phyloP scores from a whole-genome alignment of 805 yeast species.

The Yarrowia deformans region DNA sequence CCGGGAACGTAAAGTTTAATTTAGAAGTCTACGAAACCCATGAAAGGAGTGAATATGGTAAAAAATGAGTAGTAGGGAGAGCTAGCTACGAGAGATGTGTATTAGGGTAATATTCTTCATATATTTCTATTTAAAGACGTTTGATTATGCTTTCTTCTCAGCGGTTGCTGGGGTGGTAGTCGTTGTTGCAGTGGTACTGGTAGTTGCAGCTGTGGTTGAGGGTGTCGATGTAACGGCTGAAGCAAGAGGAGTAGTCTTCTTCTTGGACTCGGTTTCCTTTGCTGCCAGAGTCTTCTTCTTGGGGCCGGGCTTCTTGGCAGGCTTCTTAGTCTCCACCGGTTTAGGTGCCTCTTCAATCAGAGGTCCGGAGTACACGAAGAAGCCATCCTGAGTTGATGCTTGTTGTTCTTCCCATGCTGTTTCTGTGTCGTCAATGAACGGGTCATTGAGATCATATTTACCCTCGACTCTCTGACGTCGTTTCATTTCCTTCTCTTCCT shows the following conservation, averaged over 20 bases:
- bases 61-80: too few relatives aligned
- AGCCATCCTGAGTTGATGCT: conserved; percentile 92
- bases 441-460: conserved; percentile 90
- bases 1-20: background rate
- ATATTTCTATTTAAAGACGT: background rate
- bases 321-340: conserved; percentile 46
- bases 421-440: conserved; percentile 95
- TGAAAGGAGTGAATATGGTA: too few relatives aligned
- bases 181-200: background rate
- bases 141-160: conserved; percentile 18
- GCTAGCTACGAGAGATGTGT: too few relatives aligned
- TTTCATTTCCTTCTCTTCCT: conserved; percentile 47
- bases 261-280: conserved; percentile 38
- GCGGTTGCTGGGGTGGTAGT: conserved; percentile 12
- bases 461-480: conserved; percentile 74
- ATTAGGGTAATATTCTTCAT: background rate
- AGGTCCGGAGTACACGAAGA: conserved; percentile 94
- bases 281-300: conserved; percentile 40
- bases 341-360: conserved; percentile 55
- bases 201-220: conserved; percentile 8
- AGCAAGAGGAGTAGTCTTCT: conserved; percentile 16
- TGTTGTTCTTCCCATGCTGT: conserved; percentile 91
- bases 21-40: background rate
- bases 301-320: conserved; percentile 37
- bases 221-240: conserved; percentile 13